Base-by-base conservation (phyloP, 2,329 filamentous ascomycete genomes). In the Phoma herbarum region DNA sequence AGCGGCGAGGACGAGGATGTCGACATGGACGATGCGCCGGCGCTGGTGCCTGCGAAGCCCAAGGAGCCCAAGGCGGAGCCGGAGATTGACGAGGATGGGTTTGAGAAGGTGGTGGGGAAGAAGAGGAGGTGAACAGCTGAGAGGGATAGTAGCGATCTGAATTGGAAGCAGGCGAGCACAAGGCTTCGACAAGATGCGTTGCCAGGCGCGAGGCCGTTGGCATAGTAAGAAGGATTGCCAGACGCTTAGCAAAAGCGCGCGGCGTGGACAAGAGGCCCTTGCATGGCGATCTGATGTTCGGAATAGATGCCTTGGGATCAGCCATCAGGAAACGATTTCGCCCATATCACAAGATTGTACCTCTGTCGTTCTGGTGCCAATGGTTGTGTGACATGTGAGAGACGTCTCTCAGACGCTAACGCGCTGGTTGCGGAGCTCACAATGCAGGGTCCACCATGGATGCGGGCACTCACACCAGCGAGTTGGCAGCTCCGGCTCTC, bases 61-160 rank as follows among this genome's bases (percentile, higher is more conserved):
- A 77, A 69, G 66, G 50, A 59, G 45, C 63, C 68, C 39, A 77
- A 73, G 67, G 61, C 67, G 2, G 73, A 66, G 61, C 76, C 76
- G 1, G 74, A 79, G 64, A 68, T 80, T 5, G 78, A 80, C 46
- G 77, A 78, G 18, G 77, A 80, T 12, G 78, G 78, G 2, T 80
- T 80, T 53, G 77, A 74, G 23, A 79, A 77, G 62, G 78, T 80
- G n/a, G 70, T 77, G 9, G 68, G 75, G 12, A 79, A 77, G 69
- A 74, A 74, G 65, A 76, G 72, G 65, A 70, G 70, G 55, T 75
- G 71, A 77, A 39, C 9, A 39, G 18, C n/a, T 20, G 8, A 7
- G 35, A 18, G 35, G 3, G 18, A 39, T n/a, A 39, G 35, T n/a
- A 8, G 35, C 10, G 4, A 20, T 10, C 31, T 11, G 11, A 10